A percentile compares a stretch with the other conserved stretches of the same genome.
Evolutionary conservation across 225 moss, liverwort and hornwort genomes (phyloP).

Genomic region (Sphagnum tenellum): DNA sequence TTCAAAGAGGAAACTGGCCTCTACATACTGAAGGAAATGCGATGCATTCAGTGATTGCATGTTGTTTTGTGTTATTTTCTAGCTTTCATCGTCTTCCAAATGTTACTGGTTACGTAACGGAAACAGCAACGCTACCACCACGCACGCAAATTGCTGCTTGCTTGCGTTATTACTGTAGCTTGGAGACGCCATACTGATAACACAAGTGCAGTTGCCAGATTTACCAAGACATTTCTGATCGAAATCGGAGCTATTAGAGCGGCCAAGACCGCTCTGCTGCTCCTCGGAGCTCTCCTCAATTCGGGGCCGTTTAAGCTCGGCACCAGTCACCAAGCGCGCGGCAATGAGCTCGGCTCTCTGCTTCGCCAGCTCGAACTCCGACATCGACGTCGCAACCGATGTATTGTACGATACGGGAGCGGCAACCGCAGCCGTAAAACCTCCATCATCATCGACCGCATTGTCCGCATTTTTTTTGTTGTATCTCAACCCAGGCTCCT

Average conservation of each 20-base stretch:
- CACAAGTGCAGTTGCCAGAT: no score
- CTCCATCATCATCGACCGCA: no score
- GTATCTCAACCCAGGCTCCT: conserved; percentile 18
- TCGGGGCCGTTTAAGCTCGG: conserved; percentile 80
- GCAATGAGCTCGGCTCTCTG: conserved; percentile 94
- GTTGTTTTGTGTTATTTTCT: no score
- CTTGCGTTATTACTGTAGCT: no score
- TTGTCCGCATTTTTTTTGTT: conserved; percentile 21
- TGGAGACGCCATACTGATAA: no score
- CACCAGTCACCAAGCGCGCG: conserved; percentile 64
- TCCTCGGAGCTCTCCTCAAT: conserved; percentile 80
- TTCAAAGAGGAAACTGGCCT: no score
- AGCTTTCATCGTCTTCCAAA: no score
- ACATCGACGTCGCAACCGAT: conserved; percentile 66
- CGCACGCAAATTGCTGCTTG: no score
- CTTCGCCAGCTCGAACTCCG: conserved; percentile 92
- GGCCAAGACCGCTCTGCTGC: conserved; percentile 17
- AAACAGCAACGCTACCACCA: no score
- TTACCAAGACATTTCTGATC: conserved; percentile 62
- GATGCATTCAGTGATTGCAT: no score
- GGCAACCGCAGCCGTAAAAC: neutral
- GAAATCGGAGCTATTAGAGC: conserved; percentile 57
- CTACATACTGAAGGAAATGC: no score
- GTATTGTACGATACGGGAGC: conserved; percentile 57
- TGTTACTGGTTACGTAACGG: no score